phyloP scores from a whole-genome alignment of 106 monocot genomes.

The Acorus gramineus region DNA sequence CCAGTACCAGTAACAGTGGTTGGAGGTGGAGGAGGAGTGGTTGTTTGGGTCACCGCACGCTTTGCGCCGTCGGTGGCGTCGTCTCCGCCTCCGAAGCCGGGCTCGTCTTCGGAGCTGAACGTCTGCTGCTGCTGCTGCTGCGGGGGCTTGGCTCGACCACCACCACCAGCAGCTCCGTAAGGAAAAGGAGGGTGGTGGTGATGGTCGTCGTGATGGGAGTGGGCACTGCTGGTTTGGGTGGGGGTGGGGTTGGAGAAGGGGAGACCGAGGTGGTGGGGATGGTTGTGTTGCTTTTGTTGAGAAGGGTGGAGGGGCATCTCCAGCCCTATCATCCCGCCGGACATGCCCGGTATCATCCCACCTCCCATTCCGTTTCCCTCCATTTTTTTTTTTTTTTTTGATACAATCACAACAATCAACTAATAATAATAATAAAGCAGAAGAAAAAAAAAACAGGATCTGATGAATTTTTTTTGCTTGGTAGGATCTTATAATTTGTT shows the following conservation, averaged over 20 bases:
- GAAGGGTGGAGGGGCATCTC: slow-evolving; percentile 28
- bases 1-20: background rate
- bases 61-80: background rate
- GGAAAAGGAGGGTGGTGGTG: background rate
- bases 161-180: background rate
- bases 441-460: too few species aligned
- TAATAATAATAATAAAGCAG: too few species aligned
- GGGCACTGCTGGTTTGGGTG: slow-evolving; percentile 7
- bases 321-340: slow-evolving; percentile 19
- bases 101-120: slow-evolving; percentile 18
- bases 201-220: background rate
- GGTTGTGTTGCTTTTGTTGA: slow-evolving; percentile 15
- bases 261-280: background rate
- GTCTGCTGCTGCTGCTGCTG: slow-evolving; percentile 7
- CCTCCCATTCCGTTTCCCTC: slow-evolving; percentile 9
- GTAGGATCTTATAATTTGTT: too few species aligned
- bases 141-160: slow-evolving; percentile 8
- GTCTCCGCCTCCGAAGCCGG: slow-evolving; percentile 12
- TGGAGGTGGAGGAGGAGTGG: background rate
- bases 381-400: too few species aligned
- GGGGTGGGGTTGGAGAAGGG: background rate
- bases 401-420: too few species aligned
- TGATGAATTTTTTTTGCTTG: too few species aligned
- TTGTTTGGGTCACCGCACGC: background rate
- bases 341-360: slow-evolving; percentile 3